These are phyloP conservation scores for Saccharomycopsis crataegensis DNA, from an alignment of 1,139 yeast genomes.

Conservation along the genomic window DNA sequence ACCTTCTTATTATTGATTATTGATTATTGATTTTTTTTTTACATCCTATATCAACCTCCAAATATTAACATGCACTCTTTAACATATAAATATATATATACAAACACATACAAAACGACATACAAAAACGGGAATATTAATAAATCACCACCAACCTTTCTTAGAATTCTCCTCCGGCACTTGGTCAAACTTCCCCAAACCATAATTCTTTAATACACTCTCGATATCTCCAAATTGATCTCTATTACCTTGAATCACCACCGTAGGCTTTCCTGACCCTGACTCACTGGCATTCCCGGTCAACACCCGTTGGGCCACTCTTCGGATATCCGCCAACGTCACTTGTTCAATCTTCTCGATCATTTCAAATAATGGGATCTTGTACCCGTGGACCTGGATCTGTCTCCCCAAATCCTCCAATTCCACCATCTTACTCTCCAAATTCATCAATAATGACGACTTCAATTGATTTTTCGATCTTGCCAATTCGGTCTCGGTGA, in stretches of 20 bases:
- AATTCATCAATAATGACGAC: slow-evolving; percentile 85
- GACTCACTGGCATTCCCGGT: slow-evolving; percentile 54
- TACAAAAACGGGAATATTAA: too few relatives aligned
- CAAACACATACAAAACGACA: too few relatives aligned
- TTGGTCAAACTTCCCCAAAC: slow-evolving; percentile 45
- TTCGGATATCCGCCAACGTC: slow-evolving; percentile 57
- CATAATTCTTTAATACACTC: slow-evolving; percentile 57
- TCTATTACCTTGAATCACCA: slow-evolving; percentile 85
- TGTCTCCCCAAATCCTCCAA: slow-evolving; percentile 95
- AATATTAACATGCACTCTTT: too few relatives aligned
- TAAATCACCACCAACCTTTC: too few relatives aligned
- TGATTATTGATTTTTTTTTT: too few relatives aligned
- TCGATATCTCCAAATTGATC: slow-evolving; percentile 80
- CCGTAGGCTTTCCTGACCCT: slow-evolving; percentile 63
- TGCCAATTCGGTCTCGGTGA: slow-evolving; percentile 64
- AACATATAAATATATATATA: too few relatives aligned
- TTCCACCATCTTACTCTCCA: slow-evolving; percentile 86
- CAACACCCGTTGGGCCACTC: slow-evolving; percentile 70
- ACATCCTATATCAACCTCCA: too few relatives aligned
- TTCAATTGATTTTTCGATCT: slow-evolving; percentile 91
- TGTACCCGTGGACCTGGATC: slow-evolving; percentile 72
- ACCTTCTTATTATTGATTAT: too few relatives aligned
- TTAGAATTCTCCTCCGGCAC: too few relatives aligned
- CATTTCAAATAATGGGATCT: slow-evolving; percentile 81
- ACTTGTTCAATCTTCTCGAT: slow-evolving; percentile 64